Conservation (phyloP, 2,329 filamentous ascomycete species). For the Claviceps pusilla region DNA sequence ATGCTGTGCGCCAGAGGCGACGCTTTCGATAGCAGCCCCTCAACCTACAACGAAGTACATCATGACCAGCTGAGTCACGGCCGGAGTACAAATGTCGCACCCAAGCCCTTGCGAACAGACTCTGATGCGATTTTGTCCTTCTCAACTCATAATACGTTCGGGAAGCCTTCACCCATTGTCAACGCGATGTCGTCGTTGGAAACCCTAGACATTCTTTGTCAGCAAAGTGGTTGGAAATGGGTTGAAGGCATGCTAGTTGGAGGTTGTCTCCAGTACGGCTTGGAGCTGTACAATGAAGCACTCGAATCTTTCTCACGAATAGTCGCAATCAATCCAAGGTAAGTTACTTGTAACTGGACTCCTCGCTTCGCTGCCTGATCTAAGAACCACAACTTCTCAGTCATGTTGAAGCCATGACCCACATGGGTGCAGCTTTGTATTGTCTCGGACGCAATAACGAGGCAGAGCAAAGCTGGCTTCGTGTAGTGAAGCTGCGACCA, state of each 20-base stretch:
- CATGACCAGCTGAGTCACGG: neutral
- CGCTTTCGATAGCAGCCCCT: constrained; percentile 1
- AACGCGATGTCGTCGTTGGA: constrained; percentile 53
- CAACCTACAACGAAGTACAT: neutral
- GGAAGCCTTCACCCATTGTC: constrained; percentile 26
- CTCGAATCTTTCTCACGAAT: constrained; percentile 59
- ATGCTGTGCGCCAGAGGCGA: neutral
- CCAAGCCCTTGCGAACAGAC: neutral
- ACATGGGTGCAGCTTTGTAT: constrained; percentile 77
- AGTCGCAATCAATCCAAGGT: constrained; percentile 40
- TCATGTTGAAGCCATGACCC: constrained; percentile 87
- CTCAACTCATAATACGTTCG: neutral
- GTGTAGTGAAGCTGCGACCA: constrained; percentile 68
- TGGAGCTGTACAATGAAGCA: constrained; percentile 70
- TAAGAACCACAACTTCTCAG: constrained; percentile 25
- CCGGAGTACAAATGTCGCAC: neutral
- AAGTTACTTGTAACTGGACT: constrained; percentile 19
- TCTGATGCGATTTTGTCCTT: constrained; percentile 2
- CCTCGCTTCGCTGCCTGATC: constrained; percentile 10
- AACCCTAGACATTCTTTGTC: constrained; percentile 58
- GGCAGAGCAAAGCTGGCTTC: constrained; percentile 72
- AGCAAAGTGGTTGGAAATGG: constrained; percentile 75
- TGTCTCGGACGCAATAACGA: constrained; percentile 70
- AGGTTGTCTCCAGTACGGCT: constrained; percentile 79
- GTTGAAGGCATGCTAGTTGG: constrained; percentile 82